These are phyloP conservation scores for Paecilomyces dactylethromorphus DNA, from an alignment of 2,329 filamentous ascomycete species.

Conservation along the genomic window DNA sequence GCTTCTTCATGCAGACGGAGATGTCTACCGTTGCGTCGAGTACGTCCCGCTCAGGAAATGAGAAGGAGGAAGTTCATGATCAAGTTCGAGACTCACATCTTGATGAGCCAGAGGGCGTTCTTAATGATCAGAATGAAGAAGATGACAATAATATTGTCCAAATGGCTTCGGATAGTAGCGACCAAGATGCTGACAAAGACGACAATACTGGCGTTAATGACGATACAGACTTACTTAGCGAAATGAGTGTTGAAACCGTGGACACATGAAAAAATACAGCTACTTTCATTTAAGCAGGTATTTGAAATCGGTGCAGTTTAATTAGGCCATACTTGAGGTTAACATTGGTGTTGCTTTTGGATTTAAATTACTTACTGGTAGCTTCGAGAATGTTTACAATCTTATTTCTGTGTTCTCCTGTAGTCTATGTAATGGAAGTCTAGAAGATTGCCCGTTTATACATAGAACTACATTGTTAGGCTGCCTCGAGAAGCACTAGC, in stretches of 20 bases:
- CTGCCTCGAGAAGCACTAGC: background rate
- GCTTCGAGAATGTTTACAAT: background rate
- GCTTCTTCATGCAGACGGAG: slow-evolving; percentile 12
- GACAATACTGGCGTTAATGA: background rate
- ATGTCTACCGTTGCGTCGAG: background rate
- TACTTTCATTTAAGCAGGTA: background rate
- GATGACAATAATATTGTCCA: background rate
- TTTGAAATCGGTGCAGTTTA: background rate
- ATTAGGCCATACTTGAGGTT: background rate
- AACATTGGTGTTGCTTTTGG: background rate
- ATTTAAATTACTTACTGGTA: background rate
- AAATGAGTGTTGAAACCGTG: background rate
- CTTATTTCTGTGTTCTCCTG: background rate
- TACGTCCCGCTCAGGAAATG: background rate
- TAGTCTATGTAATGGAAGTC: background rate
- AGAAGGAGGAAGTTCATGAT: background rate
- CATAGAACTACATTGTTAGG: background rate
- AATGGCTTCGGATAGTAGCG: background rate
- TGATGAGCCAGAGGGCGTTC: background rate
- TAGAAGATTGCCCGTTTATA: background rate
- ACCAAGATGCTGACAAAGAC: too few relatives aligned
- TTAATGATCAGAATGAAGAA: background rate
- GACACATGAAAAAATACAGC: background rate
- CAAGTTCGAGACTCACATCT: background rate
- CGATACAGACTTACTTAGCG: background rate